Base-by-base conservation (phyloP, 805 yeast species). In the Cephaloascus fragrans region DNA sequence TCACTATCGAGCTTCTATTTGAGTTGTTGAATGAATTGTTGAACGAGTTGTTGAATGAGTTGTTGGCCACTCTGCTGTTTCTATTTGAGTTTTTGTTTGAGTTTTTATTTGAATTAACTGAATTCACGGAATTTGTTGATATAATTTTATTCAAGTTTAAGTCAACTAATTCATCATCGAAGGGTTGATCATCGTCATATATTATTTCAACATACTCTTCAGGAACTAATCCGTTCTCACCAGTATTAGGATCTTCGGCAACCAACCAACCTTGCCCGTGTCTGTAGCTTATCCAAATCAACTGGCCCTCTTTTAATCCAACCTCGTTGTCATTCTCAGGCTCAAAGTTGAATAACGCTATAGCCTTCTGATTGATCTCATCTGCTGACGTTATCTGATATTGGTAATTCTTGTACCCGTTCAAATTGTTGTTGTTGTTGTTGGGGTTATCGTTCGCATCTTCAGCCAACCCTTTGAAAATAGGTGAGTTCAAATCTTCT, bases 191-290 rank as follows among this genome's bases (percentile, higher is more conserved):
- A 14, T 56, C 59, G 15, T 47, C 57, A 32, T 54, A 49, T 28
- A 59, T 34, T 4, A 73, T 56, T 41, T 84, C 82, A 23, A 93
- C 96, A 51, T 89, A 93, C 50, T 85, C 96, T 51, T 89, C 95
- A 1, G 98, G 98, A 4, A 93, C 95, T 38, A 93, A 72, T 2
- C 98, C 98, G 10, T 94, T 84, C 45, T 80, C 83, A 1, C 86
- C 87, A 2, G 83, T 71, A 19, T 53, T 67, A 1, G 85, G 81
- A 51, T 87, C 88, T 48, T 76, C 79, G 0, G 97, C 97, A 38
- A 93, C 97, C 3, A 93, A 71, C 99, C 98, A 93, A 5, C 99
- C 99, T 56, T 90, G 97, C 19, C 97, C 97, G 56, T 90, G 96
- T 41, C 94, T 76, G 57, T 89, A 90, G 42, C 82, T 77, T 23